Evolutionary conservation across 257 asterid species (phyloP).

Genomic region (Solanum chiquidenum): DNA sequence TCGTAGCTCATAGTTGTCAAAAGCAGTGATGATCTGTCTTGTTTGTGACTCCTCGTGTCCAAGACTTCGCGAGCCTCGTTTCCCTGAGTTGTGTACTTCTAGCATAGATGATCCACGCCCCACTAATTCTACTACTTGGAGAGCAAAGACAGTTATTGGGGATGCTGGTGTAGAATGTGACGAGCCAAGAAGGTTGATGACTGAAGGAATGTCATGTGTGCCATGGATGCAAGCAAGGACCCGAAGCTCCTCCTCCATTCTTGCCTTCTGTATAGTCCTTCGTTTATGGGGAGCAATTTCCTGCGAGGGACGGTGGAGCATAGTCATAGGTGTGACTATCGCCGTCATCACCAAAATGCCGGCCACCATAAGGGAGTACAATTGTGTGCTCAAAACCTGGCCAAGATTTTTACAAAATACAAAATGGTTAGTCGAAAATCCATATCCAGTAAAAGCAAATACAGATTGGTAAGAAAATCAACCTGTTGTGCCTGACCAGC

Average conservation of each 20-base stretch:
- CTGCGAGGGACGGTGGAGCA: slow-evolving; percentile 28
- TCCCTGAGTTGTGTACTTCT: slow-evolving; percentile 48
- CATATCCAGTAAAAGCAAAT: background rate
- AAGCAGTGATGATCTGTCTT: slow-evolving; percentile 59
- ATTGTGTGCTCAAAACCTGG: slow-evolving; percentile 49
- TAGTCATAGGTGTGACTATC: slow-evolving; percentile 47
- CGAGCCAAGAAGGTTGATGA: slow-evolving; percentile 64
- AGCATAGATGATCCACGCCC: slow-evolving; percentile 77
- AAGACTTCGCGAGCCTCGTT: slow-evolving; percentile 42
- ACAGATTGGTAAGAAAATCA: background rate
- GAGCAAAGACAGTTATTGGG: slow-evolving; percentile 52
- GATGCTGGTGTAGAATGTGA: slow-evolving; percentile 39
- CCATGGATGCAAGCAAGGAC: slow-evolving; percentile 61
- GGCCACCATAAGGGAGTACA: slow-evolving; percentile 60
- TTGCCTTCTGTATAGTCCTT: slow-evolving; percentile 60
- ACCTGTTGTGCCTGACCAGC: slow-evolving; percentile 70
- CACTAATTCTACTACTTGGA: slow-evolving; percentile 73
- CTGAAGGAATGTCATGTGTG: slow-evolving; percentile 38
- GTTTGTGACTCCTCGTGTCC: slow-evolving; percentile 54
- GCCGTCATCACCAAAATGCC: slow-evolving; percentile 57
- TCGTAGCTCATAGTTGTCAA: slow-evolving; percentile 63
- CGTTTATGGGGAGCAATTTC: slow-evolving; percentile 49
- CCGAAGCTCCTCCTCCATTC: slow-evolving; percentile 60
- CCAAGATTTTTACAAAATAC: background rate
- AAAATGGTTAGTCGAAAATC: background rate